phyloP scores from a whole-genome alignment of 306 rosid species.

The Trifolium fragiferum region DNA sequence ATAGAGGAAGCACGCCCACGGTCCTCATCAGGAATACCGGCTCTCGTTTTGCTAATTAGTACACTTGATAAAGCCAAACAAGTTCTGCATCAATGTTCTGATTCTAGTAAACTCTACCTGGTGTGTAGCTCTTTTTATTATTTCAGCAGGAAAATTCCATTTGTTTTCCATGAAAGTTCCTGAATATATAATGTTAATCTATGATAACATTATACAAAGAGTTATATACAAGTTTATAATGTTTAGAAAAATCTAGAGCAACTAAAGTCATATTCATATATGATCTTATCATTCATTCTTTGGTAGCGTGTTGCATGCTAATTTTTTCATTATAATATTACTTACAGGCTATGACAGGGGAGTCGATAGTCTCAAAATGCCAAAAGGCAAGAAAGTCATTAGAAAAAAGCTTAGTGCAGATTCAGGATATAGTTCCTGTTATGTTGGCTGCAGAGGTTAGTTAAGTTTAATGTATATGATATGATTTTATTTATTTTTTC shows the following conservation, averaged over 20 bases:
- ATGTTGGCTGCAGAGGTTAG: constrained; percentile 74
- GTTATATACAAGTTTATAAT: constrained; percentile 1
- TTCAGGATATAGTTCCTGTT: constrained; percentile 72
- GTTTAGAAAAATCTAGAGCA: constrained; percentile 23
- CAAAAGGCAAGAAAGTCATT: constrained; percentile 54
- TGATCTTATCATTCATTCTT: constrained; percentile 27
- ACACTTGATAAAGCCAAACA: constrained; percentile 64
- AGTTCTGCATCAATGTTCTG: constrained; percentile 66
- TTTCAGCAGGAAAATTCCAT: constrained; percentile 25
- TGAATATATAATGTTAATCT: neutral
- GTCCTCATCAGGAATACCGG: constrained; percentile 69
- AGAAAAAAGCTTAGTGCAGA: constrained; percentile 63
- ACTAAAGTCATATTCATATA: constrained; percentile 4
- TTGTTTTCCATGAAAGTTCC: constrained; percentile 17
- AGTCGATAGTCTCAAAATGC: constrained; percentile 60
- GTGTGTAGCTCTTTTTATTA: constrained; percentile 53
- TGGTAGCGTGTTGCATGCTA: constrained; percentile 6
- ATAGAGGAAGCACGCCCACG: constrained; percentile 86
- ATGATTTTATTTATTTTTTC: neutral
- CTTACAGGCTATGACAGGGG: constrained; percentile 78
- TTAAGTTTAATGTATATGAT: constrained; percentile 17
- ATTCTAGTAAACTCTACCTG: constrained; percentile 88
- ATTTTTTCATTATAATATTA: constrained; percentile 38
- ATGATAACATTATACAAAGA: constrained; percentile 11
- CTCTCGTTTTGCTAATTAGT: constrained; percentile 57